Base-by-base conservation (phyloP, 305 asterid genomes). In the Solanum hybrid region DNA sequence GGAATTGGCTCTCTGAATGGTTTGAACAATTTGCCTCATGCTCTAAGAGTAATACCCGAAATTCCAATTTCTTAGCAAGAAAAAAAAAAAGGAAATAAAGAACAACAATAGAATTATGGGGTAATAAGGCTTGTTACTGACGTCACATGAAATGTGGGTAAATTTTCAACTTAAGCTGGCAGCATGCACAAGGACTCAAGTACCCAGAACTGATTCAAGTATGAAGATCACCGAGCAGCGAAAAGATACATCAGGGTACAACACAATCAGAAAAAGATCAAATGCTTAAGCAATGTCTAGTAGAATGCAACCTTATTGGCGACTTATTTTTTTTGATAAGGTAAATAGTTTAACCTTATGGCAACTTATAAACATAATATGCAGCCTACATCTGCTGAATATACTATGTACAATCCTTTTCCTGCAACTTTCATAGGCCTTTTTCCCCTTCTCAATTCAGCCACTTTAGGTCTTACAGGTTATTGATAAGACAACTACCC, bases 151-250 rank as follows among this genome's bases (percentile, higher is more conserved):
- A 77, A 77, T 32, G 27, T 32, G 39, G 82, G 41, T 32, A 32
- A 77, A 77, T 77, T 77, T 77, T 77, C 82, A 32, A 77, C 82
- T 77, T 77, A 77, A 77, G 83, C 83, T 77, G 82, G 41, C 82
- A 33, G 82, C 15, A 32, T 20, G 41, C 26, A 77, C 22, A 77
- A 32, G 41, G 76, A 85, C 88, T n/a, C 76, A 85, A 51, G 41
- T 29, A 85, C 10, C 34, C 36, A 85, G 27, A 29, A 45, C 88
- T 15, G 29, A 51, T 51, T 33, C 88, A 85, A 85, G 72, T 45
- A 85, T 85, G 38, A 65, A 85, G 37, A 85, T 45, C 73, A 41
- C 88, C 9, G 41, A 78, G 83, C 27, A 78, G 27, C 27, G n/a
- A 33, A 33, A 31, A 33, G 83, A 77, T 8, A 78, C 41, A 78